Evolutionary conservation across 2,329 filamentous ascomycete species (phyloP).

Genomic region (Tolypocladium sp.): DNA sequence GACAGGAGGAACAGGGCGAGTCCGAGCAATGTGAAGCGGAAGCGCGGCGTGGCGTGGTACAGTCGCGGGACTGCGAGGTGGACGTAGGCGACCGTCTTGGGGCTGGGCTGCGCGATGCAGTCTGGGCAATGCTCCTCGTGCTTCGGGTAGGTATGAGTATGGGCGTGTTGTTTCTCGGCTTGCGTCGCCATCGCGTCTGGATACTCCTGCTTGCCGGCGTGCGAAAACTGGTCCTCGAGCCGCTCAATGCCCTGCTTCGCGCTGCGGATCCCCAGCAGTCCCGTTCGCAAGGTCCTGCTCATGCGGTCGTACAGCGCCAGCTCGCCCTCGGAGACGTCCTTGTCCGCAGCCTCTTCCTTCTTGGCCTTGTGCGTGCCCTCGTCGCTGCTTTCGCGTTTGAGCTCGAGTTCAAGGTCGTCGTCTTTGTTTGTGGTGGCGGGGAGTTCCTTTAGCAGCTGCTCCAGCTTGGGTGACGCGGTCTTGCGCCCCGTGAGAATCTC

Average conservation of each 20-base stretch:
- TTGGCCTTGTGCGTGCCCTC: slow-evolving; percentile 1
- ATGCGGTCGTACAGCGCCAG: slow-evolving; percentile 38
- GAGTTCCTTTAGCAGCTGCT: slow-evolving; percentile 15
- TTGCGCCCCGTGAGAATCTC: slow-evolving; percentile 35
- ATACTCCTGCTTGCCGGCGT: slow-evolving; percentile 19
- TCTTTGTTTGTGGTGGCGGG: slow-evolving; percentile 11
- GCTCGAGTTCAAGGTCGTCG: neutral
- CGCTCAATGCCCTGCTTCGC: slow-evolving; percentile 50
- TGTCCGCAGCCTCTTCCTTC: slow-evolving; percentile 6
- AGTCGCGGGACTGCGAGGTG: slow-evolving; percentile 37
- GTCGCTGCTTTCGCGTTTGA: slow-evolving; percentile 11
- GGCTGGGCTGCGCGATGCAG: slow-evolving; percentile 6
- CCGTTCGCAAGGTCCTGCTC: slow-evolving; percentile 41
- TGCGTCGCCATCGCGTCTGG: slow-evolving; percentile 1
- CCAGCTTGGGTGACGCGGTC: slow-evolving; percentile 13
- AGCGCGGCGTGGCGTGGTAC: slow-evolving; percentile 31
- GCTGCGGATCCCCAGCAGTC: slow-evolving; percentile 41
- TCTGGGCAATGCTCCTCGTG: slow-evolving; percentile 6
- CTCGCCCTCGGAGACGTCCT: slow-evolving; percentile 27
- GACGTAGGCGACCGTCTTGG: slow-evolving; percentile 23
- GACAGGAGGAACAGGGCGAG: slow-evolving; percentile 31
- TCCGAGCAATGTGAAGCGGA: slow-evolving; percentile 40
- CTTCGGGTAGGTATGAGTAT: slow-evolving; percentile 8
- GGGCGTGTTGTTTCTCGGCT: neutral
- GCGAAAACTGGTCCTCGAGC: slow-evolving; percentile 41